These are phyloP conservation scores for Schwanniomyces occidentalis DNA, from an alignment of 805 yeast genomes.

Conservation along the genomic window DNA sequence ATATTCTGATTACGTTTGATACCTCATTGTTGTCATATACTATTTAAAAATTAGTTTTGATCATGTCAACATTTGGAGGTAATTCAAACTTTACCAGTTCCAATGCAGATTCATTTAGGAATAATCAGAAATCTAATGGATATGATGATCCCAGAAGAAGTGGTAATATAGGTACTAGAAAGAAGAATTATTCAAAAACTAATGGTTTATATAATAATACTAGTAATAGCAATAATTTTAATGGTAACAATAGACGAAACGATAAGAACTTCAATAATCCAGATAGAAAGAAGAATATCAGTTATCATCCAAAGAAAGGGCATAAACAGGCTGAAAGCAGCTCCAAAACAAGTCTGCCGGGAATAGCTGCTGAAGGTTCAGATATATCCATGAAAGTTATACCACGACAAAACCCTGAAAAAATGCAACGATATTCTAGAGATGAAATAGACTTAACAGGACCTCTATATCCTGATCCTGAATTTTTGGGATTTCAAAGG, in stretches of 20 bases:
- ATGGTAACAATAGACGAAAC: conserved; percentile 1
- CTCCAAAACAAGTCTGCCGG: conserved; percentile 1
- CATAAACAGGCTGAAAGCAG: background rate
- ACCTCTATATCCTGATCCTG: conserved; percentile 28
- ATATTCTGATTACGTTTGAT: background rate
- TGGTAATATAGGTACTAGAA: conserved; percentile 5
- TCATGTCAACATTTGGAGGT: conserved; percentile 20
- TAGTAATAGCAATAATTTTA: conserved; percentile 4
- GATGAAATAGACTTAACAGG: conserved; percentile 29
- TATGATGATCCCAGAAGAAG: conserved; percentile 10
- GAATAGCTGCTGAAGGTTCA: conserved; percentile 8
- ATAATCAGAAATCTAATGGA: conserved; percentile 10
- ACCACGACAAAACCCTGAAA: conserved; percentile 19
- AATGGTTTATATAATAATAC: conserved; percentile 3
- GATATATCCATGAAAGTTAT: conserved; percentile 19
- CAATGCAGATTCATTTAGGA: conserved; percentile 5
- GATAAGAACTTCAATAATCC: conserved; percentile 2
- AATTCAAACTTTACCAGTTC: conserved; percentile 8
- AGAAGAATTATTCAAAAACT: conserved; percentile 5
- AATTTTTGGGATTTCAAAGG: conserved; percentile 27
- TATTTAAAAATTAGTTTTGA: background rate
- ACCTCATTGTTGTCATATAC: conserved; percentile 3
- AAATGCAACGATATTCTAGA: conserved; percentile 18
- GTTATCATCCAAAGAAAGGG: no score
- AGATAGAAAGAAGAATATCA: conserved; percentile 3